A percentile compares a stretch with the other conserved stretches of the same genome.
Conservation (phyloP, 2,329 filamentous ascomycete species). For the Karstenula rhodostoma region DNA sequence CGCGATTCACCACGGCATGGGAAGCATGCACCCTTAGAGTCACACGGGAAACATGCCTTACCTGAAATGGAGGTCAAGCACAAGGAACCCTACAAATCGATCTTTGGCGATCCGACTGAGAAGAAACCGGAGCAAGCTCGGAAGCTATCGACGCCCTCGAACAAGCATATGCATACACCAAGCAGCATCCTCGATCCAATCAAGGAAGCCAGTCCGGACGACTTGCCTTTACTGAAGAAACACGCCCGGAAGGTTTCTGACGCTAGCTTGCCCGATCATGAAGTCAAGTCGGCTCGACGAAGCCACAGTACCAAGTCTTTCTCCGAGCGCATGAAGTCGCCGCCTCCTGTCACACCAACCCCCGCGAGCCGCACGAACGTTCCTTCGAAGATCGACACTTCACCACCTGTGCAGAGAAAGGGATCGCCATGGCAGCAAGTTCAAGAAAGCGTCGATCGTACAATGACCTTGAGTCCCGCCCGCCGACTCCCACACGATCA, state of each 20-base stretch:
- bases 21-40: slow-evolving; percentile 15
- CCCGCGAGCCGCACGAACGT: slow-evolving; percentile 33
- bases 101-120: slow-evolving; percentile 45
- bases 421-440: slow-evolving; percentile 54
- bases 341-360: slow-evolving; percentile 42
- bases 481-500: slow-evolving; percentile 45
- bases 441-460: slow-evolving; percentile 55
- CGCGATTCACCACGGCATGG: slow-evolving; percentile 20
- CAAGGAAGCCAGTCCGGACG: slow-evolving; percentile 58
- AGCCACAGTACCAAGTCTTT: slow-evolving; percentile 42
- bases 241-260: slow-evolving; percentile 51
- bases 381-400: slow-evolving; percentile 39
- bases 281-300: slow-evolving; percentile 51
- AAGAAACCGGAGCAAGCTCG: slow-evolving; percentile 29
- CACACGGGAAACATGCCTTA: slow-evolving; percentile 16
- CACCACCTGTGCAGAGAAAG: slow-evolving; percentile 28
- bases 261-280: slow-evolving; percentile 52
- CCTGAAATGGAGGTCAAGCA: slow-evolving; percentile 22
- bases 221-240: slow-evolving; percentile 51
- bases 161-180: slow-evolving; percentile 38
- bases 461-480: slow-evolving; percentile 46
- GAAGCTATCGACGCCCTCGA: slow-evolving; percentile 32
- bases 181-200: slow-evolving; percentile 59
- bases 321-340: slow-evolving; percentile 45
- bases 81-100: slow-evolving; percentile 39